Evolutionary conservation across 164 flowering plant species (phyloP), one percentile per base, ranked within the genome.

Genomic region (Chimonanthus salicifolius): DNA sequence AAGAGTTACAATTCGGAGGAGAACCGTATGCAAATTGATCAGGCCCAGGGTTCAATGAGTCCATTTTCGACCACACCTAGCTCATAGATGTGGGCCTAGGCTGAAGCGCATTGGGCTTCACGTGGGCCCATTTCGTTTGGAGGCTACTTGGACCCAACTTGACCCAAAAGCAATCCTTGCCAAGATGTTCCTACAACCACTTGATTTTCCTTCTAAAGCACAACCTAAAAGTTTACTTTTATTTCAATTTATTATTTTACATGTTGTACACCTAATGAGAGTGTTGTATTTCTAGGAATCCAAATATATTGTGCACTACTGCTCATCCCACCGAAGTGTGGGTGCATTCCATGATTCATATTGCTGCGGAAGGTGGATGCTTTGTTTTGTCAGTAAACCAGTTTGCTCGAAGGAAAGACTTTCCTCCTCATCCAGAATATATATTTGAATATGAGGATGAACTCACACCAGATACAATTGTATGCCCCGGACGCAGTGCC

Each of bases 301-400:
- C 97, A 94, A 78, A 90, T 94, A 83, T 92, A 94, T 74, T 94
- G 99, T 83, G 97, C 97, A 15, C 99, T 18, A 94, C 99, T 0
- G 97, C 97, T 78, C 97, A 92, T 83, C 58, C 92, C 13, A 82
- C 92, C 74, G 86, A 86, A 6, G 66, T 79, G 3, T 92, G 97
- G 97, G 95, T 83, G 77, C 88, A 95, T 73, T 85, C 94, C 49
- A 84, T 92, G 95, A 90, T 87, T 66, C 95, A 92, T 77, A 92
- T 92, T 83, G 97, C 95, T 67, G 83, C 89, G 49, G 97, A 92
- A 80, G 97, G 97, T 70, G 94, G 95, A 50, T 92, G 97, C 71
- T 92, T 92, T 79, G 95, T 92, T 72, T 83, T 92, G 63, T 92
- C 97, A 4, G 91, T 94, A 49, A 92, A 92, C 74, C 97, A 92